Conservation (phyloP, 305 asterid genomes). For the Stenogyne calaminthoides region DNA sequence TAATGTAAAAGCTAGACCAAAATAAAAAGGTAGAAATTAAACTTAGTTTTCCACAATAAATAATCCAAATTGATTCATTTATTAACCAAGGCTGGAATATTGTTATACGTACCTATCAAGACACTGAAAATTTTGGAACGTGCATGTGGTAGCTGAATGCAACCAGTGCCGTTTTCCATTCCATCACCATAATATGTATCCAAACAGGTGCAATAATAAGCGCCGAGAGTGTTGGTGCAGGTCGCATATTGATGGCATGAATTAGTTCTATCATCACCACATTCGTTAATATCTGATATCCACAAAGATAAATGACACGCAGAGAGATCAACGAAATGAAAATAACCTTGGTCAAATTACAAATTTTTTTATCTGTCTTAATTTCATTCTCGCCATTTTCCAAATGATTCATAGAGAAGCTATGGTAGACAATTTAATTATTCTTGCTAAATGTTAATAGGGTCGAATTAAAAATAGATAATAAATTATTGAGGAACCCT, state of each 20-base stretch:
- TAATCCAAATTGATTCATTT: too few relatives aligned
- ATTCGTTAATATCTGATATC: conserved; percentile 17
- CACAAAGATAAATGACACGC: neutral
- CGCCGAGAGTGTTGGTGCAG: neutral
- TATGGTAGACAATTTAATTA: too few relatives aligned
- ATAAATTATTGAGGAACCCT: too few relatives aligned
- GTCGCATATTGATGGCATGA: neutral
- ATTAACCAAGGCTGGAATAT: neutral
- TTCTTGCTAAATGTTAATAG: too few relatives aligned
- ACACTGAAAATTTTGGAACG: neutral
- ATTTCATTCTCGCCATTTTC: too few relatives aligned
- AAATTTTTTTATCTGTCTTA: too few relatives aligned
- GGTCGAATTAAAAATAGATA: too few relatives aligned
- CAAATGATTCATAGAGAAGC: too few relatives aligned
- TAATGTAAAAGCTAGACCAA: too few relatives aligned
- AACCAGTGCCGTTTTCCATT: neutral
- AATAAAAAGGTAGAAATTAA: too few relatives aligned
- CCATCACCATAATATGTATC: neutral
- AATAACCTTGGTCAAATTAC: too few relatives aligned
- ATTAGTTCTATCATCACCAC: neutral
- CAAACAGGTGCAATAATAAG: neutral
- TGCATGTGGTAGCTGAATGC: neutral
- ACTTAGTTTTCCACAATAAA: too few relatives aligned
- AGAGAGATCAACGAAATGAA: neutral
- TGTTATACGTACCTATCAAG: conserved; percentile 4